Base-by-base conservation (phyloP, 192 early-diverging fungal species). In the Backusella morwellensis region DNA sequence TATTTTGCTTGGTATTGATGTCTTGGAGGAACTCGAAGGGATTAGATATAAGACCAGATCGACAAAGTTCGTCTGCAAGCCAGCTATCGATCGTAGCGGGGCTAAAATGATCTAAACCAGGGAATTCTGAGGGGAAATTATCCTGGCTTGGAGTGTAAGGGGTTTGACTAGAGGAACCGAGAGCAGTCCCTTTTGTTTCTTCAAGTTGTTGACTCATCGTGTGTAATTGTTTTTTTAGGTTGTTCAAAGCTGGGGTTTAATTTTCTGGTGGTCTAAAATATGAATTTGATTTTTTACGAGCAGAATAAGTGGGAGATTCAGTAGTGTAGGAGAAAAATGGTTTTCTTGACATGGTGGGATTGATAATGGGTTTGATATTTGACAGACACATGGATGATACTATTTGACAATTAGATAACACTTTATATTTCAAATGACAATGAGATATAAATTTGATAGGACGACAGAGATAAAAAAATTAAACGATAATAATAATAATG, bases 31-130 rank as follows among this genome's bases (percentile, higher is more conserved):
- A 66, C 11, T 66, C 66, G 29, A 47, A 26, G 59, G 75, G 15
- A 50, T 66, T 70, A 42, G 78, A 41, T 47, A 85, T 70, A 35
- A 88, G 78, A 26, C 84, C 82, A 29, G 80, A 81, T 44, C 84
- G 83, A 36, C 82, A 74, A 9, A 88, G 80, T 68, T 88, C 86
- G 50, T 81, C 72, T 54, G 84, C 83, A 26, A 88, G 77, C 85
- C 87, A 86, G 42, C 84, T 82, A 77, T 88, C 87, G 26, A 88
- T 42, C 14, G 36, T 35, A 26, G 38, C 35, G 8, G 67, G 35
- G n/a, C 44, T 50, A 26, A 69, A 35, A 50, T 52, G 17, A 6
- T 70, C 8, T 0, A 63, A 34, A 42, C 21, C 47, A 40, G 70
- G 50, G 3, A 66, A 67, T 26, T 35, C n/a, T 7, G 34, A 9